A percentile compares a stretch with the other conserved stretches of the same genome.
phyloP scores from a whole-genome alignment of 441 rosid genomes.

The Euphorbia celastroides region DNA sequence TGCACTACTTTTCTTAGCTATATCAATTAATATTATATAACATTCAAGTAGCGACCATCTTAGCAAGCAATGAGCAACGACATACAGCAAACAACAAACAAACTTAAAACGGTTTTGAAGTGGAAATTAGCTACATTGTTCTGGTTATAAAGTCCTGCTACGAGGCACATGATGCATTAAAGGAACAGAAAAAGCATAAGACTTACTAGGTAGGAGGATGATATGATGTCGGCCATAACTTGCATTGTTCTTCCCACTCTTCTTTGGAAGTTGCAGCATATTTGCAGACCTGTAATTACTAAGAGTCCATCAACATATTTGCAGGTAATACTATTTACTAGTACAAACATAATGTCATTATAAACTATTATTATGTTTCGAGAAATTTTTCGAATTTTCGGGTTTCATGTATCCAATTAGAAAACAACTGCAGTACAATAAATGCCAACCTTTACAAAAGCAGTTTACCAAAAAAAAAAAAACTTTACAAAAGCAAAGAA shows the following conservation, averaged over 20 bases:
- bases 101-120: neutral
- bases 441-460: neutral
- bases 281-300: conserved; percentile 51
- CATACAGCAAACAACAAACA: neutral
- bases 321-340: too few relatives aligned
- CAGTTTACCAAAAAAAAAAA: too few relatives aligned
- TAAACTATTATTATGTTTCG: neutral
- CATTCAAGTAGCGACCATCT: neutral
- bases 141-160: neutral
- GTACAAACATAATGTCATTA: neutral
- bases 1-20: neutral
- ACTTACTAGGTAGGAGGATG: conserved; percentile 90
- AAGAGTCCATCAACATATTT: neutral
- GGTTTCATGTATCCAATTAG: neutral
- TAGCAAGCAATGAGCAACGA: neutral
- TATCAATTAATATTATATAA: neutral
- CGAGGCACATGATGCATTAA: neutral
- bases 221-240: conserved; percentile 88
- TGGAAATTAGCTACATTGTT: neutral
- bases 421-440: neutral
- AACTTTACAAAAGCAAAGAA: neutral
- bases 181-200: conserved; percentile 6
- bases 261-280: conserved; percentile 72
- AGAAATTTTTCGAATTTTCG: neutral
- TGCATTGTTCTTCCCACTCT: conserved; percentile 88